Conservation (phyloP, 2,329 filamentous ascomycete species). For the Cordyceps cateniannulata region DNA sequence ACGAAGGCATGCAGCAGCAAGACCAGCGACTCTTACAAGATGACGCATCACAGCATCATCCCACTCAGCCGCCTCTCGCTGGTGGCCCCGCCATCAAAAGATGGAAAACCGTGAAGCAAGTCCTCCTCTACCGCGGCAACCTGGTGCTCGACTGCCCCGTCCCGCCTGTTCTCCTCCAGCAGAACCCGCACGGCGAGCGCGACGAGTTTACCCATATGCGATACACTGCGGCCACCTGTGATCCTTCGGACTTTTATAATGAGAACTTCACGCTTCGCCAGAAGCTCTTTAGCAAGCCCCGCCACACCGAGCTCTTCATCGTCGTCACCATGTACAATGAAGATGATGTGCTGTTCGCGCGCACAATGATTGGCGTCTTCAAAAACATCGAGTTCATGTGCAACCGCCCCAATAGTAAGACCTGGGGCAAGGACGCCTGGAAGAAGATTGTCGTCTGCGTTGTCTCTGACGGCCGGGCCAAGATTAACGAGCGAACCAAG, state of each 20-base stretch:
- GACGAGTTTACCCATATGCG: slow-evolving; percentile 90
- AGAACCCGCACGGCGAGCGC: slow-evolving; percentile 84
- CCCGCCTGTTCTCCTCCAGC: slow-evolving; percentile 77
- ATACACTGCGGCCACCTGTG: slow-evolving; percentile 91
- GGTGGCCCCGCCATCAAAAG: slow-evolving; percentile 55
- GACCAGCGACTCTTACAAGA: slow-evolving; percentile 42
- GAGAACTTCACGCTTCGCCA: slow-evolving; percentile 89
- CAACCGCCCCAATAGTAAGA: slow-evolving; percentile 85
- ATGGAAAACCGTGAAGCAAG: slow-evolving; percentile 98
- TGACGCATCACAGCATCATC: slow-evolving; percentile 29
- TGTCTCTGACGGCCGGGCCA: slow-evolving; percentile 91
- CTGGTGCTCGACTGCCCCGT: slow-evolving; percentile 95
- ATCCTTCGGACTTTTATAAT: slow-evolving; percentile 80
- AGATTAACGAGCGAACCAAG: slow-evolving; percentile 89
- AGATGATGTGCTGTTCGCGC: slow-evolving; percentile 89
- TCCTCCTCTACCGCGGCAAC: slow-evolving; percentile 94
- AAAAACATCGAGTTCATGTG: slow-evolving; percentile 99
- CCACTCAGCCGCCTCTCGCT: slow-evolving; percentile 43
- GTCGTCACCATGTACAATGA: slow-evolving; percentile 99
- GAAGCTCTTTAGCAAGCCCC: slow-evolving; percentile 82
- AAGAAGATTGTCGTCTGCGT: slow-evolving; percentile 99
- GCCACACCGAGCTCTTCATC: slow-evolving; percentile 93
- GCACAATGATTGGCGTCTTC: slow-evolving; percentile 94
- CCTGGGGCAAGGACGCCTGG: slow-evolving; percentile 97
- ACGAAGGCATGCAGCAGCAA: slow-evolving; percentile 67